Conservation (phyloP, 495 filamentous ascomycete genomes). For the Lophiostoma macrostomum region DNA sequence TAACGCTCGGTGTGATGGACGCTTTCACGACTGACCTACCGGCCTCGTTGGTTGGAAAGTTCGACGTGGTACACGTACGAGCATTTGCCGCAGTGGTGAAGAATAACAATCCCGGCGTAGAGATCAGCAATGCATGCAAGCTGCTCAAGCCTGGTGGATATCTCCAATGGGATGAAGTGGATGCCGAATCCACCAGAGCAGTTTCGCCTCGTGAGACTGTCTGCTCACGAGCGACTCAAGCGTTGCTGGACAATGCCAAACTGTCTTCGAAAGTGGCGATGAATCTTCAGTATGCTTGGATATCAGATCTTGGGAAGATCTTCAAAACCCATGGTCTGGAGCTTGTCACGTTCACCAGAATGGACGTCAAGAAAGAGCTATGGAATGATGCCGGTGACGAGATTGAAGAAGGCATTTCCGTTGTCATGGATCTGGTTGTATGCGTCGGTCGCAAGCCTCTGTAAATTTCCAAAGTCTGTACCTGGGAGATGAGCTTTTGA, state of each 20-base stretch:
- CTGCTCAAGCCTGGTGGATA: slow-evolving; percentile 24
- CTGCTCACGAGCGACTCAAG: neutral
- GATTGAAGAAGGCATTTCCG: slow-evolving; percentile 10
- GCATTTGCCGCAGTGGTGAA: slow-evolving; percentile 11
- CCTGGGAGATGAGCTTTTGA: too few species aligned
- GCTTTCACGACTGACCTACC: slow-evolving; percentile 9
- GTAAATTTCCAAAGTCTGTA: too few species aligned
- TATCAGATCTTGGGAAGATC: slow-evolving; percentile 1
- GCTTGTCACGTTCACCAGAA: slow-evolving; percentile 1
- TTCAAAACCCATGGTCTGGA: slow-evolving; percentile 10
- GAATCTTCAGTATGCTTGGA: slow-evolving; percentile 6
- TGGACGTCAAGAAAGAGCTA: slow-evolving; percentile 8
- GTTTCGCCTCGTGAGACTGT: slow-evolving; percentile 3
- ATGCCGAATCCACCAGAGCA: slow-evolving; percentile 9
- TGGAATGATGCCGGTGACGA: slow-evolving; percentile 16
- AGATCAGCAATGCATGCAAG: slow-evolving; percentile 17
- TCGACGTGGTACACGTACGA: slow-evolving; percentile 20
- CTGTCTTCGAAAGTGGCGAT: slow-evolving; percentile 7
- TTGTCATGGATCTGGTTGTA: slow-evolving; percentile 17
- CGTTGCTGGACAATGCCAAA: neutral
- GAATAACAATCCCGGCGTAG: slow-evolving; percentile 1
- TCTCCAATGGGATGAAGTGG: slow-evolving; percentile 23
- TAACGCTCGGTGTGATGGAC: slow-evolving; percentile 1
- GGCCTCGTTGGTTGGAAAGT: neutral
- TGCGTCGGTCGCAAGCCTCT: slow-evolving; percentile 8